A percentile compares a stretch with the other conserved stretches of the same genome.
phyloP scores from a whole-genome alignment of 768 basidiomycete species.

The Boletellus ananiceps region DNA sequence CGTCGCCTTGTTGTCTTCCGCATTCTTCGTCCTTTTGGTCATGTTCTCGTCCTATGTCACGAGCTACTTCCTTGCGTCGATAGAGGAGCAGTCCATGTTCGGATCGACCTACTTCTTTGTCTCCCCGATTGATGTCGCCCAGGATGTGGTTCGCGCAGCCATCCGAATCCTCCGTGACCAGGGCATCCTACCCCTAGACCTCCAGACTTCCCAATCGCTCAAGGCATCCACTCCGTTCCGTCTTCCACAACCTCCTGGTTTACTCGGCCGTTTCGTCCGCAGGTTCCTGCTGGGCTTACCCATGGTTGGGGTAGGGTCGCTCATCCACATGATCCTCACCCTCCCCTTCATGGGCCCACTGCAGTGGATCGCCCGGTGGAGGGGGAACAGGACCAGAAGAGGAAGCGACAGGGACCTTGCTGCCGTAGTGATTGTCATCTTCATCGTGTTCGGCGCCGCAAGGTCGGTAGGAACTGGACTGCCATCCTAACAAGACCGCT shows the following conservation, averaged over 20 bases:
- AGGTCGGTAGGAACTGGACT: conserved; percentile 41
- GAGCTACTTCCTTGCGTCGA: conserved; percentile 56
- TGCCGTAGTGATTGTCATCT: conserved; percentile 57
- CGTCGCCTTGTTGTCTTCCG: conserved; percentile 54
- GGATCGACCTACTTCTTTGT: conserved; percentile 38
- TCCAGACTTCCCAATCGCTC: conserved; percentile 14
- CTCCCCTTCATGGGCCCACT: conserved; percentile 62
- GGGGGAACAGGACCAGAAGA: conserved; percentile 50
- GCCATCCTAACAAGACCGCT: conserved; percentile 4
- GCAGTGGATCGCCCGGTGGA: conserved; percentile 64
- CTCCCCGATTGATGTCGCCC: conserved; percentile 53
- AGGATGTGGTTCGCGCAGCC: conserved; percentile 58
- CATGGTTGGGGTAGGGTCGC: conserved; percentile 69
- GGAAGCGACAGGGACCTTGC: conserved; percentile 58
- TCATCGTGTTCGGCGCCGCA: conserved; percentile 57
- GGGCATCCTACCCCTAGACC: conserved; percentile 35
- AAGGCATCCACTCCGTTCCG: conserved; percentile 15
- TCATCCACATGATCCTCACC: conserved; percentile 68
- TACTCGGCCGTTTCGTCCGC: conserved; percentile 54
- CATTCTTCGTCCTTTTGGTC: conserved; percentile 62
- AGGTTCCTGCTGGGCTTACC: conserved; percentile 78
- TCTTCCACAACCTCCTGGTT: conserved; percentile 36
- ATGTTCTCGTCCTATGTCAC: conserved; percentile 68
- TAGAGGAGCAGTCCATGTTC: conserved; percentile 49
- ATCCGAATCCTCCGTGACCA: conserved; percentile 59